Evolutionary conservation across 345 rosid species (phyloP), one percentile per base, ranked within the genome.

Genomic region (Aquilaria yunnanensis): DNA sequence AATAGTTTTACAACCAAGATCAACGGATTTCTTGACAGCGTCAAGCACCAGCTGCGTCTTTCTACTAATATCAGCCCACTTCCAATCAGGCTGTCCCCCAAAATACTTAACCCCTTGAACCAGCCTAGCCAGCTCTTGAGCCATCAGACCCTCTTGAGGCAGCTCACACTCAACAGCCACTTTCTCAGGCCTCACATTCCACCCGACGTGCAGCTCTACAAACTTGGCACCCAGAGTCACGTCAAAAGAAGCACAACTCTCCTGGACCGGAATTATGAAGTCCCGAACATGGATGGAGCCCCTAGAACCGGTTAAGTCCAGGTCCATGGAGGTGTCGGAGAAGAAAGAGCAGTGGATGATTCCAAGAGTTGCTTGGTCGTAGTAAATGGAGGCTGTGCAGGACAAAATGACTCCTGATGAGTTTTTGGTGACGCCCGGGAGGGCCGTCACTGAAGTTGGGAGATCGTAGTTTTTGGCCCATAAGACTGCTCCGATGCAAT

Each of bases 121-220:
- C 55, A 83, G 72, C 56, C 68, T 59, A 1, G 77, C 70, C 23
- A 85, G 68, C 69, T 82, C 86, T 59, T 56, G 67, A 45, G 86
- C 67, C 92, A 89, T 82, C 78, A 67, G 67, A 34, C 75, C 85
- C 75, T 89, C 96, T 61, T 86, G 92, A 0, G 96, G 81, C 52
- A 79, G 63, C 54, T 67, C 68, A 23, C 75, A 67, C 46, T 50
- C 49, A 32, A 82, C 78, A 0, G 54, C 68, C 32, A 77, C 78
- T 57, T 58, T 69, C 72, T 81, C 76, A 16, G 96, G 89, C 69
- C 63, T 78, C 51, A 70, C 60, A 47, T 72, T 83, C 96, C 93
- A 89, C 33, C 96, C 96, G 32, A 74, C 68, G 32, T 86, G 84
- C 49, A 81, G 62, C 1, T 84, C 84, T 56, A 46, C 80, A 47